Conservation (phyloP, 73 alveolate species). For the Stentor coeruleus region DNA sequence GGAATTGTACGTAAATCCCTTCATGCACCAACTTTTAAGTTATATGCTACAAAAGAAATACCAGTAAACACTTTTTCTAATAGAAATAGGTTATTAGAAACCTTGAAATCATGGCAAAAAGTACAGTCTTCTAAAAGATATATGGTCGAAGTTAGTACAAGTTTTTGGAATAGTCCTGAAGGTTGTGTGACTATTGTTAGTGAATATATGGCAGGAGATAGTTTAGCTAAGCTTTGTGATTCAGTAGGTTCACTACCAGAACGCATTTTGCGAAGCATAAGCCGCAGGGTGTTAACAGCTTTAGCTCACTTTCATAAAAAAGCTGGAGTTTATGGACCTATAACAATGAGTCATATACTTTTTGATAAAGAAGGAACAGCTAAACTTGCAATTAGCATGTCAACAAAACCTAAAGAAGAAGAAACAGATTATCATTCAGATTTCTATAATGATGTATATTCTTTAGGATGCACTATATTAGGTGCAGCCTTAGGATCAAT, state of each 20-base stretch:
- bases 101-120: slow-evolving; percentile 31
- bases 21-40: slow-evolving; percentile 46
- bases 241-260: slow-evolving; percentile 48
- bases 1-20: slow-evolving; percentile 52
- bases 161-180: slow-evolving; percentile 57
- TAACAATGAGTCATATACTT: no score
- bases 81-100: slow-evolving; percentile 20
- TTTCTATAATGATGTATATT: not conserved
- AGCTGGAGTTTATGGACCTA: no score
- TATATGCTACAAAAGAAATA: slow-evolving; percentile 44
- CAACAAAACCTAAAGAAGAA: no score
- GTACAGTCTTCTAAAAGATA: not conserved
- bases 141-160: slow-evolving; percentile 35
- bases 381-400: no score
- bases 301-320: no score
- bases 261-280: no score
- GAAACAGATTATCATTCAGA: no score
- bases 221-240: slow-evolving; percentile 32
- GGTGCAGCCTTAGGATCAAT: not conserved
- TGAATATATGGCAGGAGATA: slow-evolving; percentile 39
- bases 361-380: no score
- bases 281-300: no score
- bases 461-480: not conserved
- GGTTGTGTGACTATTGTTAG: slow-evolving; percentile 49
- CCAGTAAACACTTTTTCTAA: slow-evolving; percentile 39